Percentiles rank a stretch among this genome's conserved stretches.
Conservation (phyloP, 352 stramenopile species). For the Globisporangium nodosum region DNA sequence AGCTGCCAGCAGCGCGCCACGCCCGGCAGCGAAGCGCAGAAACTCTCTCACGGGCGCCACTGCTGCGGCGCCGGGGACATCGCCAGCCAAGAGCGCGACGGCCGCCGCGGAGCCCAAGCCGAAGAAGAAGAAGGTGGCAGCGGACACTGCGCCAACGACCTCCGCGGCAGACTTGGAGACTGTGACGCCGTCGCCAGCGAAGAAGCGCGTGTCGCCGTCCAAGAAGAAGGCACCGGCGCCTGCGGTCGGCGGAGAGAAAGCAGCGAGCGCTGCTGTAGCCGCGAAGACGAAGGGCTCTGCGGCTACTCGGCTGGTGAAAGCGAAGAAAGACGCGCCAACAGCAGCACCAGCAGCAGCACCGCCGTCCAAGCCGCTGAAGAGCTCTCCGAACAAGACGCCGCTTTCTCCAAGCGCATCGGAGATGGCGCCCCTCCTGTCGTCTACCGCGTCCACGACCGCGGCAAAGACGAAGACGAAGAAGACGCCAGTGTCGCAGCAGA, state of each 20-base stretch:
- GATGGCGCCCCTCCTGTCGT: no score
- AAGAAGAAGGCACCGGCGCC: conserved; percentile 8
- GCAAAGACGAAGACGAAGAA: conserved; percentile 3
- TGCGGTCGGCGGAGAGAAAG: background rate
- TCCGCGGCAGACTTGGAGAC: background rate
- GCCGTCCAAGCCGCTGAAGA: background rate
- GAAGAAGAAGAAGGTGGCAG: conserved; percentile 9
- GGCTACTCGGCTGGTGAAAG: background rate
- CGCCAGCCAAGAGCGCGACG: background rate
- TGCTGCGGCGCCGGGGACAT: background rate
- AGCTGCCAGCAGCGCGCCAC: background rate
- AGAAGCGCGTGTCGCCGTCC: conserved; percentile 5
- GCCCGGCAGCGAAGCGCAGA: conserved; percentile 5
- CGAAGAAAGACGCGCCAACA: background rate
- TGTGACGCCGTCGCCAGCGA: background rate
- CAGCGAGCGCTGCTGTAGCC: background rate
- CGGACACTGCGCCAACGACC: background rate
- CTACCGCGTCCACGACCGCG: background rate
- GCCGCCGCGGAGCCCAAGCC: conserved; percentile 3
- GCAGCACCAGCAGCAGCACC: background rate
- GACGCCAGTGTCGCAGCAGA: background rate
- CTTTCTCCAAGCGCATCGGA: background rate
- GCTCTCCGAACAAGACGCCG: background rate
- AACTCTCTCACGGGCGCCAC: conserved; percentile 5
- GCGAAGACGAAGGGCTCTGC: background rate